Evolutionary conservation across 2,329 filamentous ascomycete species (phyloP).

Genomic region (Ophiosphaerella herpotricha): DNA sequence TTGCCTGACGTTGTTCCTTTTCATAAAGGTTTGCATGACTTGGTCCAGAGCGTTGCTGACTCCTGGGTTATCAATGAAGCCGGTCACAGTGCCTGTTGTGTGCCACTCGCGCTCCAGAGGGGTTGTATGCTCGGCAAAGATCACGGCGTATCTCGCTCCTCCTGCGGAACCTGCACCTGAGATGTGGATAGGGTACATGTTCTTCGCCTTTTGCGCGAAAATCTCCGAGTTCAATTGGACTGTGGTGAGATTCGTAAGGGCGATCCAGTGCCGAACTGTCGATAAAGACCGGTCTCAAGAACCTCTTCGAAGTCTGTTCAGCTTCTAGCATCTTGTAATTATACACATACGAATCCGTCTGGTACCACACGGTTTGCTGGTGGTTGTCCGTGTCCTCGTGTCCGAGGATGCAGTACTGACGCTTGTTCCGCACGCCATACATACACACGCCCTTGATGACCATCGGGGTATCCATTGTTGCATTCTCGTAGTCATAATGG

Average conservation of each 20-base stretch:
- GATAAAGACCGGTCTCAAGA: slow-evolving; percentile 26
- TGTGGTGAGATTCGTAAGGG: slow-evolving; percentile 14
- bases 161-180: slow-evolving; percentile 11
- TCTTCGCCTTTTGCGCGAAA: slow-evolving; percentile 7
- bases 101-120: slow-evolving; percentile 24
- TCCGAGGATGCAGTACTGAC: slow-evolving; percentile 25
- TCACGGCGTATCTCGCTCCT: slow-evolving; percentile 16
- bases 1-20: slow-evolving; percentile 22
- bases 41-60: slow-evolving; percentile 13
- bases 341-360: slow-evolving; percentile 3
- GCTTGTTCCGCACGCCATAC: slow-evolving; percentile 18
- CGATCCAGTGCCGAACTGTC: slow-evolving; percentile 19
- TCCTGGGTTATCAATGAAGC: slow-evolving; percentile 22
- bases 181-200: slow-evolving; percentile 20
- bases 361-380: slow-evolving; percentile 20
- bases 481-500: not conserved
- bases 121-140: slow-evolving; percentile 20
- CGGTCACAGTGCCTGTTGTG: slow-evolving; percentile 17
- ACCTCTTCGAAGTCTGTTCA: slow-evolving; percentile 22
- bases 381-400: slow-evolving; percentile 18
- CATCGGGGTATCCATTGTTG: slow-evolving; percentile 6
- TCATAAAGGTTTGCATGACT: slow-evolving; percentile 25
- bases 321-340: slow-evolving; percentile 12
- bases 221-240: slow-evolving; percentile 19
- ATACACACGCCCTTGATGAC: slow-evolving; percentile 19